Conservation (phyloP, 2,329 filamentous ascomycete species). For the Hymenoscyphus infarciens region DNA sequence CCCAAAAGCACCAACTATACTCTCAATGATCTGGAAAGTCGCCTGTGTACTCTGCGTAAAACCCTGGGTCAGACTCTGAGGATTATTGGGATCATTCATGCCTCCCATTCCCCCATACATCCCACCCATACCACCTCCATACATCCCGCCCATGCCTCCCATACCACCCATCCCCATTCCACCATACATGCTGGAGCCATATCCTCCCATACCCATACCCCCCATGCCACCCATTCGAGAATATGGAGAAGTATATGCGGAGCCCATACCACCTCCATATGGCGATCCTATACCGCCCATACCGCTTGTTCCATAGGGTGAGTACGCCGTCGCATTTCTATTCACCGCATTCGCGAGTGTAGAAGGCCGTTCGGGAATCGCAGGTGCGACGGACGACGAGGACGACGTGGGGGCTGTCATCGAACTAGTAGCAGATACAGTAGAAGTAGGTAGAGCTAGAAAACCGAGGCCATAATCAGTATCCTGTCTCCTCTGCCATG, state of each 20-base stretch:
- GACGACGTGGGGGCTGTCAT: constrained; percentile 41
- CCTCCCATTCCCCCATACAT: constrained; percentile 47
- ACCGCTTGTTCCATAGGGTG: constrained; percentile 51
- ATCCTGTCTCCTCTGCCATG: background rate
- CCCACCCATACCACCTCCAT: constrained; percentile 44
- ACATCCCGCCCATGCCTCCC: constrained; percentile 38
- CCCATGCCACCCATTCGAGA: constrained; percentile 38
- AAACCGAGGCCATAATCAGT: background rate
- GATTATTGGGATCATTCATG: constrained; percentile 72
- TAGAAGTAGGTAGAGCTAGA: constrained; percentile 38
- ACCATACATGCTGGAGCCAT: constrained; percentile 37
- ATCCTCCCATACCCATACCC: constrained; percentile 40
- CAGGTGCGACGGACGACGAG: constrained; percentile 50
- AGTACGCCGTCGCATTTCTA: constrained; percentile 83
- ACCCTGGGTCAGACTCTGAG: constrained; percentile 89
- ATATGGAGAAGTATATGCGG: constrained; percentile 50
- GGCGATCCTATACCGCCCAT: constrained; percentile 34
- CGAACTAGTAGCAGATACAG: constrained; percentile 39
- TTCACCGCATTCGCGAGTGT: constrained; percentile 77
- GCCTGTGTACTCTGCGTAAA: constrained; percentile 94
- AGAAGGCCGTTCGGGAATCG: constrained; percentile 76
- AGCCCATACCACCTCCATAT: constrained; percentile 35
- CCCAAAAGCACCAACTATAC: constrained; percentile 92
- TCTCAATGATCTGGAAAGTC: constrained; percentile 98
- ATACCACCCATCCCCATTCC: constrained; percentile 38